Conservation (phyloP, 768 basidiomycete species). For the Boletus insuetus region DNA sequence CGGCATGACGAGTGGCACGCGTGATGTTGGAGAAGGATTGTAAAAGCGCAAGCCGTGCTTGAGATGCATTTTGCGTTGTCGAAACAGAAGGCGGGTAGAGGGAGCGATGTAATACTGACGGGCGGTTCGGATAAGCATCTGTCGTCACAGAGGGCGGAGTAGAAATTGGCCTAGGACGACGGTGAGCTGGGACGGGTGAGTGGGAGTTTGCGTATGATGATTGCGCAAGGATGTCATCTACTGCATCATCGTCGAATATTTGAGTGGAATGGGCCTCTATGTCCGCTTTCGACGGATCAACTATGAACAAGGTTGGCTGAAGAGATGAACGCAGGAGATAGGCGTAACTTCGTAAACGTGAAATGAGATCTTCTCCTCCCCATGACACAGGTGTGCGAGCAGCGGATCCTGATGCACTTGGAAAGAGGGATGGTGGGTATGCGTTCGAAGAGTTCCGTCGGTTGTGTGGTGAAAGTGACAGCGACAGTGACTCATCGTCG, state of each 20-base stretch:
- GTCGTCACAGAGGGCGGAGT: constrained; percentile 32
- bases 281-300: constrained; percentile 92
- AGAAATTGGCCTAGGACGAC: constrained; percentile 67
- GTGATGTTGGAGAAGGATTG: constrained; percentile 95
- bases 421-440: constrained; percentile 63
- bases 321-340: constrained; percentile 83
- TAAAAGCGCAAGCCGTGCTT: constrained; percentile 79
- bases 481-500: constrained; percentile 91
- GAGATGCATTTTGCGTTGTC: constrained; percentile 53
- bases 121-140: constrained; percentile 61
- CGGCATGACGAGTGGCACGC: constrained; percentile 86
- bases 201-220: constrained; percentile 74
- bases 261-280: constrained; percentile 87
- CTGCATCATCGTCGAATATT: constrained; percentile 81
- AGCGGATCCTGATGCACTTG: constrained; percentile 41
- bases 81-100: constrained; percentile 54
- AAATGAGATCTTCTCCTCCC: constrained; percentile 87
- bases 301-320: constrained; percentile 81
- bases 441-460: constrained; percentile 41
- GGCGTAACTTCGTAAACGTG: constrained; percentile 71
- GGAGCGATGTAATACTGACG: constrained; percentile 81
- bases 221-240: constrained; percentile 81
- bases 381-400: constrained; percentile 52
- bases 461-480: constrained; percentile 44
- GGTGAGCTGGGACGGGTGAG: constrained; percentile 82